Evolutionary conservation across 768 basidiomycete genomes (phyloP), one percentile per base, ranked within the genome.

Genomic region (Rhizopogon vesiculosus): DNA sequence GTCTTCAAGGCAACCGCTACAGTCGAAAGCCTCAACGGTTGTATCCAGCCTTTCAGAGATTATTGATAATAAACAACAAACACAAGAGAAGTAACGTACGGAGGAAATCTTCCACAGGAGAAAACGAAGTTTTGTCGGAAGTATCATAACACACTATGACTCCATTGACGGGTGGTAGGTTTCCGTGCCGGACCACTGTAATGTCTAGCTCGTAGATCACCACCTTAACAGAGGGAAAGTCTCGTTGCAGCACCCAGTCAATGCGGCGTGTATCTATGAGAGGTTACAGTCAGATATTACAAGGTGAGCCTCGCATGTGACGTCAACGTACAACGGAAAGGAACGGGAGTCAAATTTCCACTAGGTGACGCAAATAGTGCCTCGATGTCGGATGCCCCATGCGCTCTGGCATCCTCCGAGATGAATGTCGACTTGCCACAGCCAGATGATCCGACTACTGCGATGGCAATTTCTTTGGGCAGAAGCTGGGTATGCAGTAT

Each of bases 381-480:
- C 42, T 58, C 65, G 33, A 79, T 67, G 52, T 80, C 78, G 35
- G 74, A 72, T 15, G 89, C 73, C 15, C 76, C 74, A 61, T 83
- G 86, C 2, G 78, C 75, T 59, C 82, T 84, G 54, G 93, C 75
- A 10, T 92, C 93, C 66, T 86, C 87, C 38, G 77, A 76, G 59
- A 97, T 89, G 49, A 92, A 79, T 3, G 84, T 82, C 1, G 91
- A 87, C 72, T 98, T 98, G 57, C 95, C 96, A 57, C 89, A 93
- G 35, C 85, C 81, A 40, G 78, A 69, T 12, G 83, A 79, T 13
- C 96, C 96, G 40, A 95, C 78, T 35, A 98, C 85, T 33, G 86
- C 86, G 31, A 98, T 74, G 8, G 85, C 83, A 48, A 89, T 61
- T 48, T 72, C 68, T 57, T 63, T 71, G 9, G 63, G 58, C 12